Evolutionary conservation across 208 protist species (phyloP).

Genomic region (Leishmania mexicana): DNA sequence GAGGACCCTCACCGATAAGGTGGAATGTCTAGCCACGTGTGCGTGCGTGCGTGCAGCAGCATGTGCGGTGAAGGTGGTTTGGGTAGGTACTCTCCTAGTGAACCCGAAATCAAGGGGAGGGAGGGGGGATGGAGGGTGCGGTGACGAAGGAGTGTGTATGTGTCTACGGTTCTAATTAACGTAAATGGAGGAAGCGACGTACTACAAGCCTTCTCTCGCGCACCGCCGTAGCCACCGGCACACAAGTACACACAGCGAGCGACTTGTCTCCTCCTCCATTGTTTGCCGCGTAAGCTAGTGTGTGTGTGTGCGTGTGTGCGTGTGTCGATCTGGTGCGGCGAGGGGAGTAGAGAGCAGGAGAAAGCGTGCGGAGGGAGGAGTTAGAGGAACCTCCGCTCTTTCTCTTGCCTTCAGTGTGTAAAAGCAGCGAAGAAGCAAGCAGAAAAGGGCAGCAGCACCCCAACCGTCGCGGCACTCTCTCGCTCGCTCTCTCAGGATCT

Average conservation of each 20-base stretch:
- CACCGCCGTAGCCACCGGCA: background rate
- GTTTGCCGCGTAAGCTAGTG: background rate
- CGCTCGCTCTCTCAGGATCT: background rate
- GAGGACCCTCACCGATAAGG: background rate
- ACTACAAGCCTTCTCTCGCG: background rate
- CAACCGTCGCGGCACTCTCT: background rate
- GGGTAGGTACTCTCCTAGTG: background rate
- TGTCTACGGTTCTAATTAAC: background rate
- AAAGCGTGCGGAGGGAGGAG: background rate
- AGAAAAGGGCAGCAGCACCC: background rate
- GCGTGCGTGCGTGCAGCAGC: background rate
- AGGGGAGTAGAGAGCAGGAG: background rate
- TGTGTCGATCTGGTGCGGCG: background rate
- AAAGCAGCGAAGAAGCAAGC: background rate
- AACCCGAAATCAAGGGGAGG: background rate
- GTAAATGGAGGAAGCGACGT: background rate
- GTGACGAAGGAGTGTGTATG: background rate
- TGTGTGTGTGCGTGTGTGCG: conserved; percentile 2
- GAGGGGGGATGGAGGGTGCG: background rate
- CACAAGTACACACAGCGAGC: background rate
- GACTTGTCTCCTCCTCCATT: background rate
- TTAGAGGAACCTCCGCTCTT: background rate
- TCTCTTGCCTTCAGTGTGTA: background rate
- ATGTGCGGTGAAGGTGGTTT: background rate
- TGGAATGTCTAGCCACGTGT: background rate